These are phyloP conservation scores for Amborella trichopoda DNA, from an alignment of 164 flowering plant genomes.

Conservation along the genomic window DNA sequence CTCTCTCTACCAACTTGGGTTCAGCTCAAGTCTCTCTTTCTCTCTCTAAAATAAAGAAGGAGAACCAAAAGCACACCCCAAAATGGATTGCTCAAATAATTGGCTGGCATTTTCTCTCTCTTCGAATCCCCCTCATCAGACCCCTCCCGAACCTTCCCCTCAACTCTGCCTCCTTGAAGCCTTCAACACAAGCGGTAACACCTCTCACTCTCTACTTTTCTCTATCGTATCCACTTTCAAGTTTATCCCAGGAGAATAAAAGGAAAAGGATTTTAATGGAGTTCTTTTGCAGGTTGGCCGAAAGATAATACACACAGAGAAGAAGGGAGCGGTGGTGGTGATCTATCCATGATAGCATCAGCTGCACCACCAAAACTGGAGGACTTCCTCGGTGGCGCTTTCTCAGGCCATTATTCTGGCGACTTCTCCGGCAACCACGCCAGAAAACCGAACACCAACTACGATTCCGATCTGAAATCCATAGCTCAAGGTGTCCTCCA, in stretches of 20 bases:
- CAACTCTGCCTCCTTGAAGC: constrained; percentile 29
- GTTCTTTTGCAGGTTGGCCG: no score
- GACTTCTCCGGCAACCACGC: constrained; percentile 1
- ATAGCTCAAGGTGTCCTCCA: constrained; percentile 48
- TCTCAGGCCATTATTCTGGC: constrained; percentile 8
- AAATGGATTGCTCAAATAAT: constrained; percentile 18
- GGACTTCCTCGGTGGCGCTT: constrained; percentile 47
- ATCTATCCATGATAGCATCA: constrained; percentile 23
- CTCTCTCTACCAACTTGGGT: not conserved
- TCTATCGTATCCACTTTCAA: not conserved
- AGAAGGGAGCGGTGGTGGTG: constrained; percentile 9
- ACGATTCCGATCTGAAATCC: constrained; percentile 48
- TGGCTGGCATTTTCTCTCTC: constrained; percentile 54
- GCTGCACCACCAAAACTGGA: constrained; percentile 51
- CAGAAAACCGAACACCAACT: not conserved
- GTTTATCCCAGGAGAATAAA: not conserved
- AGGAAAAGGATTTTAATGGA: not conserved
- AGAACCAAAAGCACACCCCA: not conserved
- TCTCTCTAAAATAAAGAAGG: constrained; percentile 5
- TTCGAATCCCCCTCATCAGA: constrained; percentile 6
- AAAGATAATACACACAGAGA: no score
- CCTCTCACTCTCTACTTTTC: constrained; percentile 1
- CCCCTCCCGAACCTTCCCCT: constrained; percentile 8
- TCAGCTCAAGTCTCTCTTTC: constrained; percentile 1
- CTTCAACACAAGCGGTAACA: constrained; percentile 12